phyloP scores from a whole-genome alignment of 2,329 filamentous ascomycete species.

The Nemania diffusa region DNA sequence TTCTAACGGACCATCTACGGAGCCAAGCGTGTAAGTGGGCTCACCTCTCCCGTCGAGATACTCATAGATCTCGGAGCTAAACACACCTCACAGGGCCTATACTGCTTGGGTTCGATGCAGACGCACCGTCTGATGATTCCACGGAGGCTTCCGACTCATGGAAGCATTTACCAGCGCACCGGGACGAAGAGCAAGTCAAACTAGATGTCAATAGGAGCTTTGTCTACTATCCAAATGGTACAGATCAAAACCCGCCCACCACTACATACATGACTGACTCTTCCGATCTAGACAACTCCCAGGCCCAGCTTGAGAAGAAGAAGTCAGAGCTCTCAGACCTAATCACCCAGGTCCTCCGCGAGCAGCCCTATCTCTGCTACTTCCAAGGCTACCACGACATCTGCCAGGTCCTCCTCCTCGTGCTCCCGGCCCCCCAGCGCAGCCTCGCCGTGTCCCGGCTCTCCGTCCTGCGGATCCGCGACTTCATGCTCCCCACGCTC shows the following conservation, averaged over 20 bases:
- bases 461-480: conserved; percentile 88
- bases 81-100: conserved; percentile 56
- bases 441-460: conserved; percentile 78
- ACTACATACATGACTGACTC: not conserved
- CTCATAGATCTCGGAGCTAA: conserved; percentile 15
- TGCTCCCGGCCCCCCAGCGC: conserved; percentile 73
- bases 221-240: conserved; percentile 91
- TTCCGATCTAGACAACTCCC: conserved; percentile 67
- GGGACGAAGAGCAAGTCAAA: conserved; percentile 89
- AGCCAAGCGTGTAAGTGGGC: conserved; percentile 77
- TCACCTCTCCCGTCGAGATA: conserved; percentile 14
- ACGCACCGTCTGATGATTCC: conserved; percentile 39
- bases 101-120: conserved; percentile 53
- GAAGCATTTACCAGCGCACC: conserved; percentile 76
- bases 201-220: conserved; percentile 97
- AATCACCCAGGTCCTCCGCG: conserved; percentile 82
- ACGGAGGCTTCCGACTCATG: conserved; percentile 55
- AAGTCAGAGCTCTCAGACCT: conserved; percentile 82
- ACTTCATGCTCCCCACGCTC: conserved; percentile 96
- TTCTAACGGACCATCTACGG: conserved; percentile 74
- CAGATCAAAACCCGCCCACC: conserved; percentile 40
- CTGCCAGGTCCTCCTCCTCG: conserved; percentile 91
- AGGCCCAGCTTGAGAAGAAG: conserved; percentile 73
- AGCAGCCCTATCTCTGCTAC: conserved; percentile 86
- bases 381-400: conserved; percentile 99